Conservation (phyloP, 2,329 filamentous ascomycete species). For the Aspergillus sp. region DNA sequence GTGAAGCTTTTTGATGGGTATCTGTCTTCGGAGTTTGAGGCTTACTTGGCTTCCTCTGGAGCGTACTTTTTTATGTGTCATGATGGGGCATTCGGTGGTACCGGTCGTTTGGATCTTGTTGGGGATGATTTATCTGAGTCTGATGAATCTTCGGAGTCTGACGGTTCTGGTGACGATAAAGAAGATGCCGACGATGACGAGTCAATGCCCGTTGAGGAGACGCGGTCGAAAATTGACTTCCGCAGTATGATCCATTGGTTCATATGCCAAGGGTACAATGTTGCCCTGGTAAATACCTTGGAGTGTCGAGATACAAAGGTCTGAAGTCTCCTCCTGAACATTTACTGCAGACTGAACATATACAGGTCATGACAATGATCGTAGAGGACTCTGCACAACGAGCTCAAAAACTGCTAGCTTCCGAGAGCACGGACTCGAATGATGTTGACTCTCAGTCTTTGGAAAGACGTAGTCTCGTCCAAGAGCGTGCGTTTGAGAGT, state of each 20-base stretch:
- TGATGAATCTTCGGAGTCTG: neutral
- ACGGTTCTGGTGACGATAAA: neutral
- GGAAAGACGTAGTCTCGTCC: neutral
- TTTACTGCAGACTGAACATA: neutral
- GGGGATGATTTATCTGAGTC: neutral
- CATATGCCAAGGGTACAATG: slow-evolving; percentile 47
- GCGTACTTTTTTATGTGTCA: slow-evolving; percentile 62
- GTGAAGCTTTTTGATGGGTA: slow-evolving; percentile 9
- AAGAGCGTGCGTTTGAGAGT: neutral
- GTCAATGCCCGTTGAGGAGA: slow-evolving; percentile 1
- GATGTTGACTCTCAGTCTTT: neutral
- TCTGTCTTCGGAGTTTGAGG: slow-evolving; percentile 40
- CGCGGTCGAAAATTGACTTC: slow-evolving; percentile 24
- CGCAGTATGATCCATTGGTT: slow-evolving; percentile 44
- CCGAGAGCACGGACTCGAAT: neutral
- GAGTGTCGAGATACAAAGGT: slow-evolving; percentile 58
- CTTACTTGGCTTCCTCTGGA: slow-evolving; percentile 46
- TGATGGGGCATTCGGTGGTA: slow-evolving; percentile 41
- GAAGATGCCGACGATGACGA: slow-evolving; percentile 2
- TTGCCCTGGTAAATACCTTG: slow-evolving; percentile 55
- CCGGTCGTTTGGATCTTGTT: neutral
- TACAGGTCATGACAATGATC: slow-evolving; percentile 13
- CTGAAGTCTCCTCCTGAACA: slow-evolving; percentile 2
- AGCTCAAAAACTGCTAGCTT: slow-evolving; percentile 1
- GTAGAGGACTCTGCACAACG: slow-evolving; percentile 8